Conservation (phyloP, 805 yeast genomes). For the Cyberlindnera samutprakarnensis region DNA sequence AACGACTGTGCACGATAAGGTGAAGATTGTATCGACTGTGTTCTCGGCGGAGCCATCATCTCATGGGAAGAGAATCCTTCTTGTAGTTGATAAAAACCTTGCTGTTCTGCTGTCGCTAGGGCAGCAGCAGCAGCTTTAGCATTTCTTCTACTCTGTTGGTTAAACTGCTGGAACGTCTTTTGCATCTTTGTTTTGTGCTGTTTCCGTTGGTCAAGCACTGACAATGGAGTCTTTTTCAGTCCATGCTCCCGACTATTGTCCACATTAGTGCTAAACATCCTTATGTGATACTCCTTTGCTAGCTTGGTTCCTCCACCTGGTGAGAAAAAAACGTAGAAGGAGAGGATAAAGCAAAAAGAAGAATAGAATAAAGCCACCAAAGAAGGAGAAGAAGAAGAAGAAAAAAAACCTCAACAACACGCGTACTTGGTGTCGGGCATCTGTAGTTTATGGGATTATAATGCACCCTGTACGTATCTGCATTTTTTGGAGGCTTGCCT, state of each 20-base stretch:
- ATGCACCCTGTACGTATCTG: too few relatives aligned
- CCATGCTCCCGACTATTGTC: conserved; percentile 19
- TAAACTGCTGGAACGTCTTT: conserved; percentile 19
- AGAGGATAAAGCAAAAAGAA: too few relatives aligned
- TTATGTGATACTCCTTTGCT: too few relatives aligned
- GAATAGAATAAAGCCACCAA: too few relatives aligned
- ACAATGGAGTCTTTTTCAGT: conserved; percentile 18
- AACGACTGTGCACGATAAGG: background rate
- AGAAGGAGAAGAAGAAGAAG: background rate
- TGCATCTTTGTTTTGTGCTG: conserved; percentile 19
- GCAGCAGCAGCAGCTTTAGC: too few relatives aligned
- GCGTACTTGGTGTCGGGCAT: too few relatives aligned
- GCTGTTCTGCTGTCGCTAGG: too few relatives aligned
- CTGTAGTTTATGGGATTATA: too few relatives aligned
- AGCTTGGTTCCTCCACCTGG: too few relatives aligned
- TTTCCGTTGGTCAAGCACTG: conserved; percentile 17
- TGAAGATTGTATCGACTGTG: background rate
- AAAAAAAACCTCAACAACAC: background rate
- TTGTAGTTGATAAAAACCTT: conserved; percentile 1
- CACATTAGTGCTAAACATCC: too few relatives aligned
- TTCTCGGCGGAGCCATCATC: background rate
- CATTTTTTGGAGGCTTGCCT: too few relatives aligned
- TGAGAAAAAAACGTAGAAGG: too few relatives aligned
- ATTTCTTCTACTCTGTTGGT: conserved; percentile 11
- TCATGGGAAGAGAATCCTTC: background rate